phyloP scores from a whole-genome alignment of 768 basidiomycete genomes.

The Glaciozyma martinii region DNA sequence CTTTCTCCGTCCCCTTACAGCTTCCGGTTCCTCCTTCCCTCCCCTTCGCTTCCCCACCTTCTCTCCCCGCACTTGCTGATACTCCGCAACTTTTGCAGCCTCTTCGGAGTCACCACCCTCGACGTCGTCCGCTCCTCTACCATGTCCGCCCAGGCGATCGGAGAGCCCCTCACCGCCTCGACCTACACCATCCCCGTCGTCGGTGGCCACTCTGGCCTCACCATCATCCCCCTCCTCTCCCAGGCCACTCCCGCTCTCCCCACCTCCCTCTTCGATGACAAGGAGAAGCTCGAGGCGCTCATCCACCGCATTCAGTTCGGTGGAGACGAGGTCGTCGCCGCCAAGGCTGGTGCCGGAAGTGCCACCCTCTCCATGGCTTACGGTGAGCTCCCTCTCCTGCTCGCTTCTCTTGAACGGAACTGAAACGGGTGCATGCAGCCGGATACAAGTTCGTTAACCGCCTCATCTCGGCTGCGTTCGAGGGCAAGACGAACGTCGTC shows the following conservation, averaged over 20 bases:
- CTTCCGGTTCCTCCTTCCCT: too few relatives aligned
- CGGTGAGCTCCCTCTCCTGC: conserved; percentile 32
- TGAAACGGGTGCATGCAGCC: conserved; percentile 38
- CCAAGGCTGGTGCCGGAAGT: conserved; percentile 86
- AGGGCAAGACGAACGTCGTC: conserved; percentile 75
- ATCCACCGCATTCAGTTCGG: conserved; percentile 86
- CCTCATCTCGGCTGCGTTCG: conserved; percentile 71
- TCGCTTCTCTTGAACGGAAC: not conserved
- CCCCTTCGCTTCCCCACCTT: too few relatives aligned
- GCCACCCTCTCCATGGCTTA: conserved; percentile 75
- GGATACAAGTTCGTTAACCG: conserved; percentile 81
- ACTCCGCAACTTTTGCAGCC: conserved; percentile 6
- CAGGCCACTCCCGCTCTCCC: conserved; percentile 52
- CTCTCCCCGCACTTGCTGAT: too few relatives aligned
- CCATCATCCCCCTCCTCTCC: conserved; percentile 87
- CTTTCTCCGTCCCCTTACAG: too few relatives aligned
- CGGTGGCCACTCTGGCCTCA: conserved; percentile 88
- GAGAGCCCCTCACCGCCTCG: conserved; percentile 60
- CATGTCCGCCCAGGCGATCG: conserved; percentile 55
- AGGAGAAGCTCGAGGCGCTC: conserved; percentile 56
- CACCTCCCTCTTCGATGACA: conserved; percentile 12
- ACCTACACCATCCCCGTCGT: conserved; percentile 63
- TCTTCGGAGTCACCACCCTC: conserved; percentile 96
- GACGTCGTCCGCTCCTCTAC: conserved; percentile 95
- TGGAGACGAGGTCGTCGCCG: conserved; percentile 96